A percentile compares a stretch with the other conserved stretches of the same genome.
These are phyloP conservation scores for Lobosporangium transversale DNA, from an alignment of 192 early-diverging fungal genomes.

Conservation along the genomic window DNA sequence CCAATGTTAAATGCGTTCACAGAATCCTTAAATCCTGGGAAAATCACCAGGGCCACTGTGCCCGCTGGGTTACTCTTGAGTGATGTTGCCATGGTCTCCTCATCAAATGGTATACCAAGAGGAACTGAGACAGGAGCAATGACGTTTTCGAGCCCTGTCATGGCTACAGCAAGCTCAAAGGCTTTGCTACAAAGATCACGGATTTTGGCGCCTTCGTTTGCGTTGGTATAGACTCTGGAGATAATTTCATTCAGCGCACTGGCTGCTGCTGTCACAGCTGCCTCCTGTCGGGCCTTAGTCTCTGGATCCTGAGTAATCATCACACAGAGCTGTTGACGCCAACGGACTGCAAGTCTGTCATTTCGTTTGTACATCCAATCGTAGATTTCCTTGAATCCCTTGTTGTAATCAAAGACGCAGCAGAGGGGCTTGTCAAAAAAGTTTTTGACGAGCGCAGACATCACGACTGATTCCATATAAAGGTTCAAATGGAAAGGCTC, in stretches of 20 bases:
- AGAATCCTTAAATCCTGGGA: conserved; percentile 35
- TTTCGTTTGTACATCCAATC: conserved; percentile 41
- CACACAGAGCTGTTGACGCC: conserved; percentile 48
- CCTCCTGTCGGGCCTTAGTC: conserved; percentile 23
- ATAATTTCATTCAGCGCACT: conserved; percentile 11
- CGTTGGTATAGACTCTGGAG: conserved; percentile 18
- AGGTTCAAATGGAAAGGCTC: conserved; percentile 45
- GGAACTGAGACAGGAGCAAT: conserved; percentile 15
- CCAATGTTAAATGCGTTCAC: conserved; percentile 4
- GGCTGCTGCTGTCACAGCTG: conserved; percentile 16
- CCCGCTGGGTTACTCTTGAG: conserved; percentile 35
- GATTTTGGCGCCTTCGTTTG: conserved; percentile 26
- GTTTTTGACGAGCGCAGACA: conserved; percentile 12
- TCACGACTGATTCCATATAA: conserved; percentile 40
- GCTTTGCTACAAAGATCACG: conserved; percentile 33
- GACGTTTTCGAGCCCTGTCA: conserved; percentile 20
- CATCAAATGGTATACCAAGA: conserved; percentile 17
- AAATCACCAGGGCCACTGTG: conserved; percentile 37
- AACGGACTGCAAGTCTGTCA: conserved; percentile 29
- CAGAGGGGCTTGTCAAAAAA: conserved; percentile 43
- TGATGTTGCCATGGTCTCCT: conserved; percentile 31
- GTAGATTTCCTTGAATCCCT: conserved; percentile 40
- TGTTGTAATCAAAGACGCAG: conserved; percentile 43
- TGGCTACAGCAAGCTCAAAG: conserved; percentile 37
- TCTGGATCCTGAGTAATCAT: conserved; percentile 42